Evolutionary conservation across 2,329 filamentous ascomycete species (phyloP), one percentile per base, ranked within the genome.

Genomic region (Tolypocladium sp.): DNA sequence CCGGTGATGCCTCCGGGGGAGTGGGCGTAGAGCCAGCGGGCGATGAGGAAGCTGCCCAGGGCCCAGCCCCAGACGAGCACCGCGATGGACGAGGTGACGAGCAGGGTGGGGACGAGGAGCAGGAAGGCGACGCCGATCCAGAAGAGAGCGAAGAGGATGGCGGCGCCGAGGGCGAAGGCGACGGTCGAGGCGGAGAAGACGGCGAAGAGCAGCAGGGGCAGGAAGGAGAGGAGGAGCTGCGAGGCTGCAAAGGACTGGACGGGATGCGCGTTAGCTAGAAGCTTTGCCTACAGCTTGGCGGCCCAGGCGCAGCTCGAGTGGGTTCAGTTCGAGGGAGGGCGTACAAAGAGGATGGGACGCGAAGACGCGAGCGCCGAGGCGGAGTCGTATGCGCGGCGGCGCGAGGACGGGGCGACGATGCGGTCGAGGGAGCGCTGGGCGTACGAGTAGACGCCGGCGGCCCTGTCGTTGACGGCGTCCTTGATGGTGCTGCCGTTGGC

Each of bases 291-390:
- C 27, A 6, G 30, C 27, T 3, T 17, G 15, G 30, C 25, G 9
- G 27, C 8, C 27, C 8, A 15, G 27, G 15, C 8, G 17, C 35
- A 49, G 15, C 25, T 27, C 42, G 56, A 57, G 55, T 49, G 49
- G 57, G 52, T 40, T 33, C 20, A 15, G 38, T 13, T 2, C n/a
- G 41, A 44, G 37, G 10, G n/a, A 3, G 20, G 1, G 27, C 86
- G 27, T 77, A 91, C 89, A 58, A 88, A 85, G 51, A 92, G 75
- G 62, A 91, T 76, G 2, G 91, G 91, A 59, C 88, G 86, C 55
- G 80, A 76, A 7, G 79, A 72, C 20, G 86, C 84, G 67, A 90
- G 88, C 6, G 74, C 69, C 41, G 78, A 75, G 35, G 82, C 71
- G 52, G 75, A 77, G 20, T 81, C 75, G 64, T 85, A 79, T 49